These are phyloP conservation scores for Brasenia schreberi DNA, from an alignment of 164 flowering plant genomes.

Conservation along the genomic window DNA sequence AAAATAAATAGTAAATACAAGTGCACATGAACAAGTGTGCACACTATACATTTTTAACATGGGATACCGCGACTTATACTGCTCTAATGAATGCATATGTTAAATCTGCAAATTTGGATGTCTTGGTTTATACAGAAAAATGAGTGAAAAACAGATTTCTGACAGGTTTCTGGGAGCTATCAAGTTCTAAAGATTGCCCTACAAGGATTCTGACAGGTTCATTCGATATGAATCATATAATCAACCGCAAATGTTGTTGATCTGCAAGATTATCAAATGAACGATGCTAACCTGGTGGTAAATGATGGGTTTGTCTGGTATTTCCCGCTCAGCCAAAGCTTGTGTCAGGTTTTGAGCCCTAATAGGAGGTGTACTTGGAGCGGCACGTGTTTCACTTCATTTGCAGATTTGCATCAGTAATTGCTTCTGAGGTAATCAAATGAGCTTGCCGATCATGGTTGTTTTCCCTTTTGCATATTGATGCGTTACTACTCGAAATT, in stretches of 20 bases:
- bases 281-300: background rate
- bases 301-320: background rate
- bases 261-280: slow-evolving; percentile 3
- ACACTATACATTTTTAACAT: too few relatives aligned
- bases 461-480: background rate
- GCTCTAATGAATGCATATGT: slow-evolving; percentile 56
- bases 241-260: slow-evolving; percentile 28
- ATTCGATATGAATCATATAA: slow-evolving; percentile 26
- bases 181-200: slow-evolving; percentile 49
- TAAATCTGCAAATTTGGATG: slow-evolving; percentile 36
- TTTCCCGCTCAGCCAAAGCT: background rate
- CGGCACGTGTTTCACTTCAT: background rate
- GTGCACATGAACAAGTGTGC: too few relatives aligned
- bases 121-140: slow-evolving; percentile 32
- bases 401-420: background rate
- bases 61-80: slow-evolving; percentile 47
- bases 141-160: slow-evolving; percentile 37
- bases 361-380: background rate
- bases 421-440: background rate
- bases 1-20: too few relatives aligned
- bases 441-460: background rate
- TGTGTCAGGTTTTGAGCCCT: background rate
- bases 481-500: background rate
- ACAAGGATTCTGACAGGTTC: slow-evolving; percentile 27
- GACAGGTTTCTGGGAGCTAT: slow-evolving; percentile 45